Conservation (phyloP, 2,329 filamentous ascomycete species). For the Ophiocordyceps sinensis region DNA sequence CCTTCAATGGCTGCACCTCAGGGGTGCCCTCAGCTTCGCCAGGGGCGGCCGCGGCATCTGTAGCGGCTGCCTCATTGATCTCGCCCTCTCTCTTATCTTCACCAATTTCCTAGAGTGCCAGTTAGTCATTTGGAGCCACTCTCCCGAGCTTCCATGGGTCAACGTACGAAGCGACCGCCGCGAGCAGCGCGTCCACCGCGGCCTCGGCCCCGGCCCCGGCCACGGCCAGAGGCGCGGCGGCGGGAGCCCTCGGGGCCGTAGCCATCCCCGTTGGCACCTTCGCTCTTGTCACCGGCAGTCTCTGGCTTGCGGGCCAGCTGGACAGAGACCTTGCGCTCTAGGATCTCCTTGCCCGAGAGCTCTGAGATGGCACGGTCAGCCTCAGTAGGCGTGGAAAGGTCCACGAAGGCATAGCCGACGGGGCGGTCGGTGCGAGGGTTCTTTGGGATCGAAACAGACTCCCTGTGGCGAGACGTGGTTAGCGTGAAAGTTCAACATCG, state of each 20-base stretch:
- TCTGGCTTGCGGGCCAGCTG: conserved; percentile 98
- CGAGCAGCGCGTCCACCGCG: conserved; percentile 52
- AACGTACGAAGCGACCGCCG: conserved; percentile 30
- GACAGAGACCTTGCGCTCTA: conserved; percentile 97
- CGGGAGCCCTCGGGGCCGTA: conserved; percentile 51
- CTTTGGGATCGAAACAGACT: conserved; percentile 97
- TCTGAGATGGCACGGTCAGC: conserved; percentile 90
- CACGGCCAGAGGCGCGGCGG: conserved; percentile 48
- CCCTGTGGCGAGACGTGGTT: conserved; percentile 39
- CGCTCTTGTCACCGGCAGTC: conserved; percentile 61
- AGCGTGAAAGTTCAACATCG: conserved; percentile 9
- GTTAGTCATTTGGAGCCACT: background rate
- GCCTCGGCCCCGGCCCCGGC: conserved; percentile 55
- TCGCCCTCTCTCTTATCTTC: conserved; percentile 34
- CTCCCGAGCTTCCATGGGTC: background rate
- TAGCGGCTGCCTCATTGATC: conserved; percentile 19
- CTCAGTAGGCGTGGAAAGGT: conserved; percentile 86
- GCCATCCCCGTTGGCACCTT: conserved; percentile 64
- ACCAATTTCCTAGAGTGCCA: conserved; percentile 12
- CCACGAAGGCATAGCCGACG: conserved; percentile 97
- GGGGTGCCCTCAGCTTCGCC: conserved; percentile 30
- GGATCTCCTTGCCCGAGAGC: conserved; percentile 93
- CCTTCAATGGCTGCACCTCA: conserved; percentile 44
- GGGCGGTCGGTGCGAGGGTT: conserved; percentile 98
- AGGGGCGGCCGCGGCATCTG: conserved; percentile 31